phyloP scores from a whole-genome alignment of 2,329 filamentous ascomycete species.

The Pseudomassariella vexata region DNA sequence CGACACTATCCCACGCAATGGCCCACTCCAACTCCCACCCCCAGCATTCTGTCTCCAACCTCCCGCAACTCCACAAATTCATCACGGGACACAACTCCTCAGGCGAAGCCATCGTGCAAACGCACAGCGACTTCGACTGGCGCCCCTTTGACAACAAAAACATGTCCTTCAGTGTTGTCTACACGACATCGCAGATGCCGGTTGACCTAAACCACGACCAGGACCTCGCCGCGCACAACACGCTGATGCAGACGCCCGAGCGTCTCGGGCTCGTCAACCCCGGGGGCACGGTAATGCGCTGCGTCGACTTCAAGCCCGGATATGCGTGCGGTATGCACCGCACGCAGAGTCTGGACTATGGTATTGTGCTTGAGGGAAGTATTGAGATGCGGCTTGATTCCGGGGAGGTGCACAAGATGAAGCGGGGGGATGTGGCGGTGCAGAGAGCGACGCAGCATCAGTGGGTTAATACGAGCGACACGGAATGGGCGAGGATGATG shows the following conservation, averaged over 20 bases:
- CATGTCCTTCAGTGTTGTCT: conserved; percentile 34
- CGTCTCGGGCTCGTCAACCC: conserved; percentile 30
- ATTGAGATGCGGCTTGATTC: conserved; percentile 46
- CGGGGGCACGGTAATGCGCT: conserved; percentile 30
- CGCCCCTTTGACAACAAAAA: conserved; percentile 21
- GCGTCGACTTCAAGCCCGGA: conserved; percentile 41
- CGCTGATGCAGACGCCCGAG: conserved; percentile 27
- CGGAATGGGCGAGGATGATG: conserved; percentile 40
- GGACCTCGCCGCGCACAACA: conserved; percentile 33
- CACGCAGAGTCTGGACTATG: conserved; percentile 49
- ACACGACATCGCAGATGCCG: conserved; percentile 34
- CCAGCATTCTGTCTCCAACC: conserved; percentile 10
- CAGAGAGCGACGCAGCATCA: conserved; percentile 51
- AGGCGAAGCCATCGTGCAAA: conserved; percentile 29
- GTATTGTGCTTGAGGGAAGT: conserved; percentile 47
- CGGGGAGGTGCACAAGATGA: conserved; percentile 40
- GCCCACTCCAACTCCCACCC: no score
- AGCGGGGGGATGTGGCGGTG: conserved; percentile 47
- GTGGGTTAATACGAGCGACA: conserved; percentile 42
- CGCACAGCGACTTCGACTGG: conserved; percentile 20
- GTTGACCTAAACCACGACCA: conserved; percentile 30
- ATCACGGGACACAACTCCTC: conserved; percentile 20
- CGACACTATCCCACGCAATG: no score
- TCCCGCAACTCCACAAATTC: conserved; percentile 16
- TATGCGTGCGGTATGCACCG: conserved; percentile 42